phyloP scores from a whole-genome alignment of 805 yeast genomes.

The Brettanomyces bruxellensis region DNA sequence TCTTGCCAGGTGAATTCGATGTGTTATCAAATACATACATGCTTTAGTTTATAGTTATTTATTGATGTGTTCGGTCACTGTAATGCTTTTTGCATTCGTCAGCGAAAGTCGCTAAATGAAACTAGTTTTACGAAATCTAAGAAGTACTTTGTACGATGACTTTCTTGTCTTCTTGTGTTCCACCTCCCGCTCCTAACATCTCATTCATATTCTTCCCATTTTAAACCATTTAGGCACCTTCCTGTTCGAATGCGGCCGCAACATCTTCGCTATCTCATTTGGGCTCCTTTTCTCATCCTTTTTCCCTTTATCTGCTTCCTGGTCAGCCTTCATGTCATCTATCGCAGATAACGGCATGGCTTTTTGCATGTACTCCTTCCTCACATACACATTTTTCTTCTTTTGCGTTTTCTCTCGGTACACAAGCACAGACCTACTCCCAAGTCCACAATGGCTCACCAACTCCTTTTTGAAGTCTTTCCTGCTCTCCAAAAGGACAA shows the following conservation, averaged over 20 bases:
- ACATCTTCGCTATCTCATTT: not conserved
- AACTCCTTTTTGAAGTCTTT: constrained; percentile 22
- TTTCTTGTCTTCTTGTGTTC: too few relatives aligned
- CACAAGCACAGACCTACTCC: constrained; percentile 23
- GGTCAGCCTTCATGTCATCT: constrained; percentile 17
- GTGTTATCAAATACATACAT: too few relatives aligned
- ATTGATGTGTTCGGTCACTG: too few relatives aligned
- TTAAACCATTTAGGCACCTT: constrained; percentile 28
- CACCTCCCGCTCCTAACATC: not conserved
- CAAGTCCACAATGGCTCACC: constrained; percentile 32
- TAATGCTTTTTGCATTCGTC: too few relatives aligned
- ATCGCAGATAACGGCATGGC: constrained; percentile 20
- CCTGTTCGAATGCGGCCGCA: constrained; percentile 2
- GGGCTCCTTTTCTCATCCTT: constrained; percentile 5
- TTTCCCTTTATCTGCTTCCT: not conserved
- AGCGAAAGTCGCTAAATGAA: too few relatives aligned
- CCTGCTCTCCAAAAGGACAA: constrained; percentile 15
- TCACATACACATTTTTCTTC: constrained; percentile 16
- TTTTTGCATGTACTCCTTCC: constrained; percentile 10
- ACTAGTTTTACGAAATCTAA: too few relatives aligned
- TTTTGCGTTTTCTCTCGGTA: constrained; percentile 10
- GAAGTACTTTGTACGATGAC: too few relatives aligned
- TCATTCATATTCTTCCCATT: constrained; percentile 18
- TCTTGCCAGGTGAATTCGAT: not conserved
- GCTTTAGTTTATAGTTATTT: too few relatives aligned